phyloP scores from a whole-genome alignment of 129 eudicot species.

The Cynara cardunculus region DNA sequence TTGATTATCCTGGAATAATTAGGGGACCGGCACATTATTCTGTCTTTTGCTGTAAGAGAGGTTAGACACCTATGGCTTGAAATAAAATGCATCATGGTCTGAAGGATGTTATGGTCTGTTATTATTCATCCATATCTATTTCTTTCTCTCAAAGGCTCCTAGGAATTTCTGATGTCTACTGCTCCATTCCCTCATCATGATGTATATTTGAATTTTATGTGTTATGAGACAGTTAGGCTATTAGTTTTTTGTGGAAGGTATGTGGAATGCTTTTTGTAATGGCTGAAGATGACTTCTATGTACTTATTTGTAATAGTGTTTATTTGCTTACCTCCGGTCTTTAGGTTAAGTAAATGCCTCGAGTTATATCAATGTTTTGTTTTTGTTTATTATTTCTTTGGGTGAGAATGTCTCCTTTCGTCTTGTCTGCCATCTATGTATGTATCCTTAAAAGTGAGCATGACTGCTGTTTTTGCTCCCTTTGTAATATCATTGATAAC shows the following conservation, averaged over 20 bases:
- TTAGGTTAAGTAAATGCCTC: conserved; percentile 1
- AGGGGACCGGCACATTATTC: too few species aligned
- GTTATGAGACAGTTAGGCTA: not conserved
- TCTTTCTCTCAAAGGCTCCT: not conserved
- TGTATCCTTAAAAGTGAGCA: not conserved
- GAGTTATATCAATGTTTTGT: not conserved
- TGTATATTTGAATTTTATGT: not conserved
- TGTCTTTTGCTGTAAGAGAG: too few species aligned
- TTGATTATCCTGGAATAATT: too few species aligned
- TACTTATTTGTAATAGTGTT: not conserved
- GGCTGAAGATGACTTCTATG: not conserved
- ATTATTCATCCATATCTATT: not conserved
- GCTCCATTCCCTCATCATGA: not conserved
- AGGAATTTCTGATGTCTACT: not conserved
- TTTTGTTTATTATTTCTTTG: not conserved
- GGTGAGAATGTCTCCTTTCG: not conserved
- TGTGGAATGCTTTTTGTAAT: not conserved
- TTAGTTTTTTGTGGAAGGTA: conserved; percentile 7
- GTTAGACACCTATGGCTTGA: not conserved
- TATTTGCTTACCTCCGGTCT: not conserved
- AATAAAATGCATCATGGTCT: not conserved
- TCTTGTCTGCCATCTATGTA: not conserved
- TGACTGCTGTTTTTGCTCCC: conserved; percentile 13
- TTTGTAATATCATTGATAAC: not conserved
- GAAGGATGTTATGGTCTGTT: too few species aligned